Evolutionary conservation across 148 eudicot genomes (phyloP), one percentile per base, ranked within the genome.

Genomic region (Persicaria tinctoria): DNA sequence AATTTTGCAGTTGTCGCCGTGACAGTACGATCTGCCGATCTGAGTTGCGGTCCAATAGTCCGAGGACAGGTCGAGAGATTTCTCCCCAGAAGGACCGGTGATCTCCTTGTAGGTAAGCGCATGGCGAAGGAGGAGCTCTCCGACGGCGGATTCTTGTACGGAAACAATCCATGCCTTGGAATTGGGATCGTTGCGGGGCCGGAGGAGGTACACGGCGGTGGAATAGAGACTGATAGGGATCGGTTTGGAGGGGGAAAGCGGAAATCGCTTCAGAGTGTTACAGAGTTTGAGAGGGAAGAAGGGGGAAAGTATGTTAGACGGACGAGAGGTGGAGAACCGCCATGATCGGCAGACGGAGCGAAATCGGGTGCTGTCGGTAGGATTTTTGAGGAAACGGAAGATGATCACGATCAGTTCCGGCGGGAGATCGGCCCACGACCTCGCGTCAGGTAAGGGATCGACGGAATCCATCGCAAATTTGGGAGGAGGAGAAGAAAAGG

Each of bases 301-400:
- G 56, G 56, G 56, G 56, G 56, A 51, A n/a, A 51, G 56, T 51
- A 51, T 12, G 16, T 51, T 51, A 5, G 56, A 4, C 56, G 56
- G 56, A 2, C 16, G 56, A 51, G 56, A 51, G 56, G 56, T 12
- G 5, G n/a, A 12, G 56, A 51, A 13, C 16, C 56, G 56, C 56
- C 56, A 51, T 51, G 56, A 51, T 51, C n/a, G n/a, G 56, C 56
- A 51, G 56, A 51, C 56, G n/a, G 56, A 51, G 56, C 56, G 56
- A 51, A 51, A 51, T 11, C n/a, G 56, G 56, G 16, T 51, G 13
- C 0, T 51, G 3, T 51, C 3, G 5, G 5, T 12, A 5, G 56
- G 56, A n/a, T 51, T 51, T 51, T 0, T 14, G 17, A 51, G 56
- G 56, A 5, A 14, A n/a, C 56, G 16, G 56, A n/a, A 51, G 5